phyloP scores from a whole-genome alignment of 306 rosid species.

The Acmispon strigosus region DNA sequence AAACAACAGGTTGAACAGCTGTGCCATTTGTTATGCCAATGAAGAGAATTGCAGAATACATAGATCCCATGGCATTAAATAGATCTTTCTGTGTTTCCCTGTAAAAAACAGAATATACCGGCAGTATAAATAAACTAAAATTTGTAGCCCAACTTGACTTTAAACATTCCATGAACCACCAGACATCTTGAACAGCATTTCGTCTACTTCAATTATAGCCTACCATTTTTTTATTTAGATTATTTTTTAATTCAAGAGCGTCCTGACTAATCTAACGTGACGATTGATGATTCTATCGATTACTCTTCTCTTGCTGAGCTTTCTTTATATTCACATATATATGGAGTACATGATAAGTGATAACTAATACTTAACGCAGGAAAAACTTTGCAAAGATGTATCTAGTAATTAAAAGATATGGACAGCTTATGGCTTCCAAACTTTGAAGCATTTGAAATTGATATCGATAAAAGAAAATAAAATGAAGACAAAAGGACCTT shows the following conservation, averaged over 20 bases:
- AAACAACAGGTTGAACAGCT: conserved; percentile 95
- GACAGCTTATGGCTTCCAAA: background rate
- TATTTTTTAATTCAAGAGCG: background rate
- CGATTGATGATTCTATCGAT: conserved; percentile 6
- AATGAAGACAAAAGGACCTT: conserved; percentile 41
- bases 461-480: background rate
- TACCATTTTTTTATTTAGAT: background rate
- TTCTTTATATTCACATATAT: background rate
- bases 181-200: conserved; percentile 5
- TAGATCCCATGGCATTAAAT: conserved; percentile 94
- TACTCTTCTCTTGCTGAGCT: background rate
- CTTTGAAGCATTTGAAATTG: background rate
- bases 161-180: background rate
- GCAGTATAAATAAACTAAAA: background rate
- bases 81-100: conserved; percentile 88
- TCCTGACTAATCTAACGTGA: background rate
- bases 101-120: conserved; percentile 3
- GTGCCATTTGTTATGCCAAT: conserved; percentile 88
- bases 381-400: conserved; percentile 1
- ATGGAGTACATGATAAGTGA: background rate
- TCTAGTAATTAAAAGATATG: background rate
- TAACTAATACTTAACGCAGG: background rate
- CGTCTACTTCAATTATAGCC: background rate
- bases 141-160: background rate
- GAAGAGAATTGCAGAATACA: conserved; percentile 82